Percentiles rank a stretch among this genome's conserved stretches.
Evolutionary conservation across 306 rosid species (phyloP).

Genomic region (Oemleria cerasiformis): DNA sequence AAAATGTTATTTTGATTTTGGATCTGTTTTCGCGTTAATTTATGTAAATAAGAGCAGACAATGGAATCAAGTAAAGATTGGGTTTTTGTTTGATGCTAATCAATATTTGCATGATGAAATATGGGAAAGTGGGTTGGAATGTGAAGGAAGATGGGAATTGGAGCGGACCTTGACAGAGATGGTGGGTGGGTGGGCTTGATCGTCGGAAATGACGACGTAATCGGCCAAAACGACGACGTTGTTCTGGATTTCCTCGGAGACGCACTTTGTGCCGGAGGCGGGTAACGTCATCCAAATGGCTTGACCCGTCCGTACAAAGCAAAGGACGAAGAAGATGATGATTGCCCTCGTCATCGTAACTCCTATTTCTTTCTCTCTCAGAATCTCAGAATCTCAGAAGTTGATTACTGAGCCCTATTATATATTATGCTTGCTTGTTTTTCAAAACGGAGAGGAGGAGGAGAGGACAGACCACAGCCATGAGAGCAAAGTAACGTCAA

Average conservation of each 20-base stretch:
- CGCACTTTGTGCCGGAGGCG: conserved; percentile 68
- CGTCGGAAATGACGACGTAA: conserved; percentile 54
- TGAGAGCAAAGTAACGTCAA: too few species aligned
- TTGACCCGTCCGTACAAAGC: conserved; percentile 4
- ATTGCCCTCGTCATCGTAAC: conserved; percentile 12
- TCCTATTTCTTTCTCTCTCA: neutral
- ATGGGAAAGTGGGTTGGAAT: neutral
- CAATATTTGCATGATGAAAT: neutral
- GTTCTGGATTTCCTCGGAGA: conserved; percentile 90
- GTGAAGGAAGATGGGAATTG: neutral
- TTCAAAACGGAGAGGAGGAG: neutral
- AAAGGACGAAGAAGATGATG: conserved; percentile 6
- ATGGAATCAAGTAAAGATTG: neutral
- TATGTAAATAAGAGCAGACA: neutral
- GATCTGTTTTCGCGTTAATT: neutral
- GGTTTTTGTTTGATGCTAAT: neutral
- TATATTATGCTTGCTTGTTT: neutral
- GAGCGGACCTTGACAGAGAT: conserved; percentile 65
- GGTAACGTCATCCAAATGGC: conserved; percentile 50
- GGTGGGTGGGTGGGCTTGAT: conserved; percentile 46
- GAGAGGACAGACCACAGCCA: too few species aligned
- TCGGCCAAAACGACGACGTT: conserved; percentile 93
- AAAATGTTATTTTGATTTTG: neutral
- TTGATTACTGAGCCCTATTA: neutral
- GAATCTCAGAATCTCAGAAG: neutral